Conservation (phyloP, 2,329 filamentous ascomycete species). For the Beauveria australis region DNA sequence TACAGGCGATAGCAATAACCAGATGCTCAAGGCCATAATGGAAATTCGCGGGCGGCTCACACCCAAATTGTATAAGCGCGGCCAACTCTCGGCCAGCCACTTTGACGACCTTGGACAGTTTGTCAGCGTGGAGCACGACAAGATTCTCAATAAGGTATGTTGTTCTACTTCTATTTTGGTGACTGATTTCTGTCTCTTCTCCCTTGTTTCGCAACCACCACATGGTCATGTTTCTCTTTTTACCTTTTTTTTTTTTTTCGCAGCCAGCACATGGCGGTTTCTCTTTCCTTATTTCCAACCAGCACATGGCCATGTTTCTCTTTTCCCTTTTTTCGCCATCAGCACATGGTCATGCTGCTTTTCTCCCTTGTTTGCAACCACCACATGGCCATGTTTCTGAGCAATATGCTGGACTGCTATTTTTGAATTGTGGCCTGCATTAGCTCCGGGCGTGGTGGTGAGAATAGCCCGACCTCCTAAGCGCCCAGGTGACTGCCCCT, state of each 20-base stretch:
- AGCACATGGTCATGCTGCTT: slow-evolving; percentile 11
- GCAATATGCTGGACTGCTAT: slow-evolving; percentile 1
- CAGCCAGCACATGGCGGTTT: slow-evolving; percentile 3
- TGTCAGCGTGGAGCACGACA: slow-evolving; percentile 76
- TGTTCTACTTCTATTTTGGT: slow-evolving; percentile 13
- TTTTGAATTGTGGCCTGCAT: slow-evolving; percentile 7
- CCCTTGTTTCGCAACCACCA: slow-evolving; percentile 2
- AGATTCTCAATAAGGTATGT: slow-evolving; percentile 72
- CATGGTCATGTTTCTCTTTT: background rate
- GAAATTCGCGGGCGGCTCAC: slow-evolving; percentile 90
- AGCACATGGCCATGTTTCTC: background rate
- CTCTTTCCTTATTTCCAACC: slow-evolving; percentile 7
- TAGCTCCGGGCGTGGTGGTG: slow-evolving; percentile 3
- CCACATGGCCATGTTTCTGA: background rate
- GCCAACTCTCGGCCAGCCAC: slow-evolving; percentile 65
- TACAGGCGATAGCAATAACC: slow-evolving; percentile 90
- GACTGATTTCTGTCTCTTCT: background rate
- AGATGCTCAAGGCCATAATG: slow-evolving; percentile 95
- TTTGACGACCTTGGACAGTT: slow-evolving; percentile 84
- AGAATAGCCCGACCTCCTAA: background rate
- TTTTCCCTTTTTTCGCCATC: background rate
- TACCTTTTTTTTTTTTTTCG: background rate
- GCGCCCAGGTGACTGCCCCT: slow-evolving; percentile 5
- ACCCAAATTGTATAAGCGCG: slow-evolving; percentile 78
- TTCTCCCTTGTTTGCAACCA: slow-evolving; percentile 9